Evolutionary conservation across 768 basidiomycete species (phyloP).

Genomic region (Russula lepida): DNA sequence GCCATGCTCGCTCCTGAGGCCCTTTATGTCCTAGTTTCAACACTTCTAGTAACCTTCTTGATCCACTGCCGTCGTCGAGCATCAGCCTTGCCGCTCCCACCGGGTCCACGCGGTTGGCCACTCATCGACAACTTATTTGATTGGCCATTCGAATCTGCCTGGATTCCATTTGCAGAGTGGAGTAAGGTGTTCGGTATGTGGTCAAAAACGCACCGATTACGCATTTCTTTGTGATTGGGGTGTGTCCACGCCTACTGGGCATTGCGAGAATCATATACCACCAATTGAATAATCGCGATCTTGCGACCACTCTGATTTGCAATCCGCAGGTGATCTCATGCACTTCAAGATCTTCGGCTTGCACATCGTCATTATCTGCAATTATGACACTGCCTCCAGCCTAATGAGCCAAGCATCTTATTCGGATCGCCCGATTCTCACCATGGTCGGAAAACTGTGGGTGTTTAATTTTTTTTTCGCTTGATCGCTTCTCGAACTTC

Average conservation of each 20-base stretch:
- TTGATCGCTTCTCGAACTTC: background rate
- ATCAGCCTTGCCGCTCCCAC: slow-evolving; percentile 12
- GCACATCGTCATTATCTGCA: slow-evolving; percentile 21
- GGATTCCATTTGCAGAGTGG: slow-evolving; percentile 19
- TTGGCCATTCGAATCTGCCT: slow-evolving; percentile 12
- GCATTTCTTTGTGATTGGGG: background rate
- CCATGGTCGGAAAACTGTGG: slow-evolving; percentile 17
- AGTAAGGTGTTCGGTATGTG: slow-evolving; percentile 18
- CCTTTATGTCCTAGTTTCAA: slow-evolving; percentile 13
- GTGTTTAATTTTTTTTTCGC: too few relatives aligned
- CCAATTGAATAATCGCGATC: background rate
- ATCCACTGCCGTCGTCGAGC: slow-evolving; percentile 11
- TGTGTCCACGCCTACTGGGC: background rate
- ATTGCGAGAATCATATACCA: background rate
- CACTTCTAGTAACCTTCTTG: slow-evolving; percentile 6
- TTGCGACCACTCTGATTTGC: background rate
- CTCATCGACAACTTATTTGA: slow-evolving; percentile 20
- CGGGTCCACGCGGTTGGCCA: slow-evolving; percentile 21
- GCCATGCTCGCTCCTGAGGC: slow-evolving; percentile 10
- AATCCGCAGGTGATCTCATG: slow-evolving; percentile 14
- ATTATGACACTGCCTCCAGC: slow-evolving; percentile 8
- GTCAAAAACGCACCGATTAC: background rate
- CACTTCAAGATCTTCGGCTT: slow-evolving; percentile 19
- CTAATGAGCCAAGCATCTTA: slow-evolving; percentile 20
- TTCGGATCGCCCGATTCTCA: slow-evolving; percentile 21